A percentile compares a stretch with the other conserved stretches of the same genome.
Evolutionary conservation across 768 basidiomycete genomes (phyloP).

Genomic region (Rhizopogon vinicolor): DNA sequence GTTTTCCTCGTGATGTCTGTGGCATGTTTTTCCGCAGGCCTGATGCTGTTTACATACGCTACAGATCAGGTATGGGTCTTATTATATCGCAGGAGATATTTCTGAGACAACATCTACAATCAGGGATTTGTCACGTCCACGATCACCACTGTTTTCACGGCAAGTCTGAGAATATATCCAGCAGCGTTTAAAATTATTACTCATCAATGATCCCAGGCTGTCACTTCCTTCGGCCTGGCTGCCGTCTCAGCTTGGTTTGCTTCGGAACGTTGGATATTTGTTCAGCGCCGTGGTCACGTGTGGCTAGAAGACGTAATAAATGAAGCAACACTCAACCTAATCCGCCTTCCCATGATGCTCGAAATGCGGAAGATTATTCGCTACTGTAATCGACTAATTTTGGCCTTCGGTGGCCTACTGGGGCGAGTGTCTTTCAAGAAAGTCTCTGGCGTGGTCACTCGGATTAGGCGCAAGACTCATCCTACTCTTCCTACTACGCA

Average conservation of each 20-base stretch:
- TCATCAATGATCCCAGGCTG: slow-evolving; percentile 19
- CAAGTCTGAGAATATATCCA: slow-evolving; percentile 10
- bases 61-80: slow-evolving; percentile 53
- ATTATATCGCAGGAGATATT: slow-evolving; percentile 8
- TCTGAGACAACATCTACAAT: slow-evolving; percentile 3
- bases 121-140: slow-evolving; percentile 60
- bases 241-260: slow-evolving; percentile 53
- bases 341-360: slow-evolving; percentile 21
- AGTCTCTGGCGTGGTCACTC: not conserved
- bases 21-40: slow-evolving; percentile 75
- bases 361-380: slow-evolving; percentile 1
- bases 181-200: not conserved
- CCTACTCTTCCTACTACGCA: not conserved
- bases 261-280: slow-evolving; percentile 46
- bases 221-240: slow-evolving; percentile 38
- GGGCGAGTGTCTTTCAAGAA: slow-evolving; percentile 13
- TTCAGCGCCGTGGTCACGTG: slow-evolving; percentile 43
- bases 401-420: slow-evolving; percentile 15
- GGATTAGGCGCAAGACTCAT: not conserved
- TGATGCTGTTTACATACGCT: slow-evolving; percentile 74
- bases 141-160: slow-evolving; percentile 72
- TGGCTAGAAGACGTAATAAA: slow-evolving; percentile 46
- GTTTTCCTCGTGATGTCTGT: slow-evolving; percentile 83
- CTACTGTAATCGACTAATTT: slow-evolving; percentile 20
- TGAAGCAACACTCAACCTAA: slow-evolving; percentile 22